Evolutionary conservation across 139 green algal species (phyloP).

Genomic region (Ettlia oleoabundans): DNA sequence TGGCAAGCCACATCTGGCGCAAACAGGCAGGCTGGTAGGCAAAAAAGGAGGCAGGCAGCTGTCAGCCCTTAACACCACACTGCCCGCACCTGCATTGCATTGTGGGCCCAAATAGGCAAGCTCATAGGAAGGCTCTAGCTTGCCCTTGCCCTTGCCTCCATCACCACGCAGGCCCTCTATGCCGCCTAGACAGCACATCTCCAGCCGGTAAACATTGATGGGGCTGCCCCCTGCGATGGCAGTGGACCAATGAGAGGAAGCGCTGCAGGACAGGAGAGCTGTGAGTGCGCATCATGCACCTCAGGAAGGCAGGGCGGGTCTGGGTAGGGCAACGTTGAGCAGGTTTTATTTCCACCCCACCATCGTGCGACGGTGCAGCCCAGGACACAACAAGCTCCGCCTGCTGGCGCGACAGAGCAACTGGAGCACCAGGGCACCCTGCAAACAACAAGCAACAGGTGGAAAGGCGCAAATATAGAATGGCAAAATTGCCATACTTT

Average conservation of each 20-base stretch:
- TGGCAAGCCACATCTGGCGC: neutral
- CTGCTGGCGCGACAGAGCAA: slow-evolving; percentile 39
- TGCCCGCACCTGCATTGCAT: slow-evolving; percentile 1
- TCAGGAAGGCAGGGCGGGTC: no score
- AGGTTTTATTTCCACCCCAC: no score
- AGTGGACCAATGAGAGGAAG: neutral
- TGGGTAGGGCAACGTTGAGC: no score
- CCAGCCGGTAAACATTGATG: slow-evolving; percentile 62
- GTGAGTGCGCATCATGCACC: no score
- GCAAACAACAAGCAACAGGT: neutral
- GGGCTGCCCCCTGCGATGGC: slow-evolving; percentile 35
- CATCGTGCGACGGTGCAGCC: slow-evolving; percentile 63
- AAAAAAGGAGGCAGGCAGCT: no score
- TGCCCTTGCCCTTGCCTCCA: slow-evolving; percentile 25
- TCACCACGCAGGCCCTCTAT: slow-evolving; percentile 12
- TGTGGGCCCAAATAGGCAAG: slow-evolving; percentile 27
- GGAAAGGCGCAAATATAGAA: no score
- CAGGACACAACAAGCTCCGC: slow-evolving; percentile 55
- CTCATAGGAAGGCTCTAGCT: neutral
- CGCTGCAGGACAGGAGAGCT: no score
- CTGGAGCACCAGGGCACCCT: slow-evolving; percentile 46
- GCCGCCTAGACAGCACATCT: slow-evolving; percentile 43
- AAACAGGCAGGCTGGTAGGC: no score
- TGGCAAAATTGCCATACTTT: no score
- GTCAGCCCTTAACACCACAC: neutral